phyloP scores from a whole-genome alignment of 1,284 basidiomycete genomes.

The Fomes fomentarius region DNA sequence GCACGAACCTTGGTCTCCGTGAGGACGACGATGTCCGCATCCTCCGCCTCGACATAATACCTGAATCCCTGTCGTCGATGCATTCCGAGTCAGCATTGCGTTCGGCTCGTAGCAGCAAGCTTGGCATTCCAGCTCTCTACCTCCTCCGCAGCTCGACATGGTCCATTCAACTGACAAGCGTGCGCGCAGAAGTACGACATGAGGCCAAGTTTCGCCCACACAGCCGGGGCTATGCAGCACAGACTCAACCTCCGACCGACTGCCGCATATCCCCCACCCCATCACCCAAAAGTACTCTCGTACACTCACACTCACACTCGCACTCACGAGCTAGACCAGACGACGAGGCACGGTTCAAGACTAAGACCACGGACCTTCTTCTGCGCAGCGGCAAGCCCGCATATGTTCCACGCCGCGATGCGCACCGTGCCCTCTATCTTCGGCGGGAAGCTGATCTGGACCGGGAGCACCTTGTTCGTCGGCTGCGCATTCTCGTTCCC shows the following conservation, averaged over 20 bases:
- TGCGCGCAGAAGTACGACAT: too few relatives aligned
- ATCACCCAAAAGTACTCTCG: too few relatives aligned
- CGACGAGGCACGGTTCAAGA: too few relatives aligned
- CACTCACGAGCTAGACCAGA: too few relatives aligned
- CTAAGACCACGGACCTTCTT: conserved; percentile 59
- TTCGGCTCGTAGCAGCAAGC: background rate
- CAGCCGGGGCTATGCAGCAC: too few relatives aligned
- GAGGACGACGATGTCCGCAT: conserved; percentile 79
- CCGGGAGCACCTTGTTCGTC: conserved; percentile 75
- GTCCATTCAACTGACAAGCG: too few relatives aligned
- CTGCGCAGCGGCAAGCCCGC: conserved; percentile 65
- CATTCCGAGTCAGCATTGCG: background rate
- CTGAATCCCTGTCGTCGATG: conserved; percentile 69
- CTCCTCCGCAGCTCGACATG: background rate
- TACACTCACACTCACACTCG: too few relatives aligned
- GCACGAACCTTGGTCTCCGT: conserved; percentile 79
- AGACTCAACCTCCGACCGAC: too few relatives aligned
- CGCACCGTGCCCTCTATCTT: conserved; percentile 51
- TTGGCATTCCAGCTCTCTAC: too few relatives aligned
- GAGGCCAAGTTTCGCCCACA: too few relatives aligned
- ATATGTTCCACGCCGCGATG: conserved; percentile 79
- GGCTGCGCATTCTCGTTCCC: conserved; percentile 49
- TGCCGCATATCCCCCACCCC: too few relatives aligned
- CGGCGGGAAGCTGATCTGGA: conserved; percentile 60
- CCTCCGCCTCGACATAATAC: conserved; percentile 79